A percentile compares a stretch with the other conserved stretches of the same genome.
Conservation (phyloP, 305 asterid genomes). For the Fraxinus velutina region DNA sequence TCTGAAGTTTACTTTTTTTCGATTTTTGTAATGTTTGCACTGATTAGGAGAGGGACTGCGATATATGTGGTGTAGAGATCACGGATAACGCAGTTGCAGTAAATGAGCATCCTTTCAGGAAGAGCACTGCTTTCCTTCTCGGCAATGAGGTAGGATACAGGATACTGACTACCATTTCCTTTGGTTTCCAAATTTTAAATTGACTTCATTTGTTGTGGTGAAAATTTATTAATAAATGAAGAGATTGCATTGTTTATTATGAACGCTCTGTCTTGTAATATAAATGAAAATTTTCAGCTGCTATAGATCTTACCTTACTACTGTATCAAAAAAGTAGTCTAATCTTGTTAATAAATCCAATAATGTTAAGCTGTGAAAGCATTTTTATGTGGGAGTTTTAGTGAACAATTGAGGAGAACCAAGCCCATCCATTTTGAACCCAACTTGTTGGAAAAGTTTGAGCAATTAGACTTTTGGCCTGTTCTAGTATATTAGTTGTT, state of each 20-base stretch:
- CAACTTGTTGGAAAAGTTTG: background rate
- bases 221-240: background rate
- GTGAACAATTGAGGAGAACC: background rate
- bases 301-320: slow-evolving; percentile 3
- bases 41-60: slow-evolving; percentile 71
- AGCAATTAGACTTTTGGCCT: background rate
- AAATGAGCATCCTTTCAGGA: slow-evolving; percentile 76
- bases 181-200: background rate
- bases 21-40: slow-evolving; percentile 16
- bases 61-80: slow-evolving; percentile 93
- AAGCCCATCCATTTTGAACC: background rate
- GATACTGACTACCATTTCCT: slow-evolving; percentile 13
- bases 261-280: background rate
- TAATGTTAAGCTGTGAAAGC: slow-evolving; percentile 1
- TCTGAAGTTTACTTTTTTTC: background rate
- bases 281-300: background rate
- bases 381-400: background rate
- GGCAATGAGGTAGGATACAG: slow-evolving; percentile 75
- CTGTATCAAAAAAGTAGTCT: background rate
- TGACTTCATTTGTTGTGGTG: background rate
- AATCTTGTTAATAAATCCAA: background rate
- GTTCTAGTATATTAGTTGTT: background rate
- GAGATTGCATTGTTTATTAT: background rate
- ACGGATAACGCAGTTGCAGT: slow-evolving; percentile 68
- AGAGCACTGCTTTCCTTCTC: slow-evolving; percentile 84